Conservation (phyloP, 2,329 filamentous ascomycete genomes). For the Alternaria infectoria region DNA sequence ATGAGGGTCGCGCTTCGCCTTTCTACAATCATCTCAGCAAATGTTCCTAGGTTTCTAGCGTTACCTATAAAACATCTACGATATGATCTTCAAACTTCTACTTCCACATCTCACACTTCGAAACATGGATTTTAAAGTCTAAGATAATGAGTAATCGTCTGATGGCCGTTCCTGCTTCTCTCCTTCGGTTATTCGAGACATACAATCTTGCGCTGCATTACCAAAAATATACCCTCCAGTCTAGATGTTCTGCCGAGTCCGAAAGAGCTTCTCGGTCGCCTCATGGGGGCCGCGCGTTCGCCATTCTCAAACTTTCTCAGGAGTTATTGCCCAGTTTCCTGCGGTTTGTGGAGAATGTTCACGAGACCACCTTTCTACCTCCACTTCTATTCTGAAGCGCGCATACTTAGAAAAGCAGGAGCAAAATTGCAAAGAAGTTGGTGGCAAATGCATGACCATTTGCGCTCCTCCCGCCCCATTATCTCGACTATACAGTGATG, state of each 20-base stretch:
- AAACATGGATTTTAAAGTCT: too few relatives aligned
- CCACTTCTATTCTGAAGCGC: background rate
- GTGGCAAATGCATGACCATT: background rate
- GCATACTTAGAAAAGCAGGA: background rate
- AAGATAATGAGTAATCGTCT: too few relatives aligned
- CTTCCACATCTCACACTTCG: too few relatives aligned
- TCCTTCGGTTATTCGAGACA: too few relatives aligned
- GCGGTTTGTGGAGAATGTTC: background rate
- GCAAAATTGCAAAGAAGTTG: background rate
- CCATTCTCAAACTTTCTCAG: background rate
- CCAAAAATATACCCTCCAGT: accelerated
- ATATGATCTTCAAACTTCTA: too few relatives aligned
- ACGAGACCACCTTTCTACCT: background rate
- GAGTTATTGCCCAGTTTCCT: background rate
- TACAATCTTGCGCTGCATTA: background rate
- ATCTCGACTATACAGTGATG: background rate
- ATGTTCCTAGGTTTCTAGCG: accelerated
- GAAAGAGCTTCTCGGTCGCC: accelerated
- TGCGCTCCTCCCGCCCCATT: background rate
- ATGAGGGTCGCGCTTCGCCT: too few relatives aligned
- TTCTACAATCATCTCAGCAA: too few relatives aligned
- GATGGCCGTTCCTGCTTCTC: background rate
- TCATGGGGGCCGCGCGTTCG: background rate
- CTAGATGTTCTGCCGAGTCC: background rate
- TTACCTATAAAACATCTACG: too few relatives aligned